Evolutionary conservation across 768 basidiomycete genomes (phyloP), one percentile per base, ranked within the genome.

Genomic region (Tricholoma sp.): DNA sequence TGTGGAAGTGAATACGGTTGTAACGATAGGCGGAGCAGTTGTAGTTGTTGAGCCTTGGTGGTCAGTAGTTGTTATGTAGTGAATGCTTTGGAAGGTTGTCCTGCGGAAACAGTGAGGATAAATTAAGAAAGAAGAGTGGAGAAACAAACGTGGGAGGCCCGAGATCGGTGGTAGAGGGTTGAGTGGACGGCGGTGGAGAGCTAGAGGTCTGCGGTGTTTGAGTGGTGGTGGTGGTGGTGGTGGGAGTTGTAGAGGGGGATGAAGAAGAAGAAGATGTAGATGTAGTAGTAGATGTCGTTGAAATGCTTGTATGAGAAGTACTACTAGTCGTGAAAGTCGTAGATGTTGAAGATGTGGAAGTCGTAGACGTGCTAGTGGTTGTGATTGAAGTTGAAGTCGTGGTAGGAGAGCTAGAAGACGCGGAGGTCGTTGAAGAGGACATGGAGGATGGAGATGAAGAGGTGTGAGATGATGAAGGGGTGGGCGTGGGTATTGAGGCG

Each of bases 11-110:
- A 81, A 63, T 11, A 80, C 72, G 33, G 79, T 70, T 7, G 89
- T 91, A 59, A 91, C 66, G 29, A 77, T 63, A 6, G 80, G 70
- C 15, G 88, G 87, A 8, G 82, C 75, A 53, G 72, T 80, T 12
- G 77, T 76, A 3, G 76, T 71, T 5, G 73, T 67, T 29, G 70
- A 68, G 29, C 88, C 88, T 41, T 66, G 65, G 58, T 69, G 73
- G 63, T 88, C 78, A n/a, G 85, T 89, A 1, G 84, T 85, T 10
- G 78, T 80, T 28, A 87, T 58, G 56, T 77, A 80, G 10, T 86
- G 71, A 0, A 80, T 81, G 20, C 74, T 80, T 55, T 70, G 67
- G 52, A 84, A 71, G 1, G 82, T 86, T 20, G 78, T 76, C 55
- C 85, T 88, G 61, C 59, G 45, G 47, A 20, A 60, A 54, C 57